phyloP scores from a whole-genome alignment of 2,329 filamentous ascomycete species.

The Diaporthe vaccinii region DNA sequence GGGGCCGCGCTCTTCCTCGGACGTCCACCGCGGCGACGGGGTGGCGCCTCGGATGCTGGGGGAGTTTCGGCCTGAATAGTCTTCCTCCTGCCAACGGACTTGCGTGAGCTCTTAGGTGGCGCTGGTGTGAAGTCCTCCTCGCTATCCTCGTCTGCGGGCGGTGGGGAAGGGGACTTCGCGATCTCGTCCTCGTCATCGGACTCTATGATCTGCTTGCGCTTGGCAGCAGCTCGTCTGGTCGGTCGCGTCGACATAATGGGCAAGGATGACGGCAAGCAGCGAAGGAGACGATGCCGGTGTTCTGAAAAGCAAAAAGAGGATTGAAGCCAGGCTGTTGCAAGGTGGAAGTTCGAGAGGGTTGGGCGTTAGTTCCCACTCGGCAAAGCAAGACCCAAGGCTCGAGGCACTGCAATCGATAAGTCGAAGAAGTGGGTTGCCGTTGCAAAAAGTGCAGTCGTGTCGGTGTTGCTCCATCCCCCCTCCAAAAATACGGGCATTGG shows the following conservation, averaged over 20 bases:
- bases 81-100: slow-evolving; percentile 51
- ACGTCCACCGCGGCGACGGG: slow-evolving; percentile 55
- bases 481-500: slow-evolving; percentile 27
- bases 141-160: slow-evolving; percentile 64
- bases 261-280: not conserved
- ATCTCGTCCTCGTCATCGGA: slow-evolving; percentile 86
- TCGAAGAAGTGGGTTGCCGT: slow-evolving; percentile 17
- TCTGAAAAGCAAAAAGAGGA: not conserved
- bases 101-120: slow-evolving; percentile 64
- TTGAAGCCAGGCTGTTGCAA: slow-evolving; percentile 10
- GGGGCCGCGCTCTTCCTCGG: slow-evolving; percentile 57
- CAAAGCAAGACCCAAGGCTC: slow-evolving; percentile 20
- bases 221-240: slow-evolving; percentile 64
- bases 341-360: not conserved
- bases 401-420: slow-evolving; percentile 32
- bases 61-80: slow-evolving; percentile 39
- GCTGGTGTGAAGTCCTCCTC: slow-evolving; percentile 88
- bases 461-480: slow-evolving; percentile 30
- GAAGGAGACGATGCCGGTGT: slow-evolving; percentile 17
- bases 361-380: not conserved
- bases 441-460: slow-evolving; percentile 15
- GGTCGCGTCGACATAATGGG: slow-evolving; percentile 57
- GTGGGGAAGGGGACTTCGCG: slow-evolving; percentile 60
- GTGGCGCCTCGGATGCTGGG: slow-evolving; percentile 50
- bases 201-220: slow-evolving; percentile 82